Evolutionary conservation across 2,329 filamentous ascomycete genomes (phyloP).

Genomic region (Ciborinia camelliae): DNA sequence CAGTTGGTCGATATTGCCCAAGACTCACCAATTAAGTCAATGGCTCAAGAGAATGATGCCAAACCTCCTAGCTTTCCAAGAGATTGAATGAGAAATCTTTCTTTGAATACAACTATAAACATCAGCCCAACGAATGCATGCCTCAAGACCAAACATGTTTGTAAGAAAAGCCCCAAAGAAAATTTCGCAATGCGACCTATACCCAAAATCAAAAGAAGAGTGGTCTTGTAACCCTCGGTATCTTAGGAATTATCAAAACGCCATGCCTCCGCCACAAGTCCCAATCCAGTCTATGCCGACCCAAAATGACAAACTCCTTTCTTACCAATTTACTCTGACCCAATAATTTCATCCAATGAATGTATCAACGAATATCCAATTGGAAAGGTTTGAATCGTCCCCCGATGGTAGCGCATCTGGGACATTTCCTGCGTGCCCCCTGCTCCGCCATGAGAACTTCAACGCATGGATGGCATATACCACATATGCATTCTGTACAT

Average conservation of each 20-base stretch:
- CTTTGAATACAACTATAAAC: constrained; percentile 18
- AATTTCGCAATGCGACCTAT: constrained; percentile 10
- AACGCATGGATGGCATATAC: constrained; percentile 84
- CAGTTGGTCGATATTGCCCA: background rate
- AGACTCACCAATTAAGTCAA: background rate
- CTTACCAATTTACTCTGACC: constrained; percentile 6
- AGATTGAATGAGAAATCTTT: background rate
- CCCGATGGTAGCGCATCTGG: constrained; percentile 73
- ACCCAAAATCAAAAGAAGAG: constrained; percentile 16
- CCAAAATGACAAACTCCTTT: constrained; percentile 5
- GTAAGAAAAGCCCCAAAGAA: background rate
- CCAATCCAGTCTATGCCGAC: constrained; percentile 15
- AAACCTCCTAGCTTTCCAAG: background rate
- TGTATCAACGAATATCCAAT: constrained; percentile 70
- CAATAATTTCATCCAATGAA: background rate
- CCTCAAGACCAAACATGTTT: background rate
- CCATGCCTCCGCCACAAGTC: background rate
- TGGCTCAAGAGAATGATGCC: background rate
- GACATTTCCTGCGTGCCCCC: constrained; percentile 72
- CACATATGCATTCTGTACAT: constrained; percentile 94
- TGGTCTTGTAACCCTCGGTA: constrained; percentile 5
- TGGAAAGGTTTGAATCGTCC: constrained; percentile 82
- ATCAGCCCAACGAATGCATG: constrained; percentile 18
- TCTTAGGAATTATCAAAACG: constrained; percentile 17
- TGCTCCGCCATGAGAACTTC: constrained; percentile 75